These are phyloP conservation scores for Trichoderma pleuroti DNA, from an alignment of 2,329 filamentous ascomycete genomes.

Conservation along the genomic window DNA sequence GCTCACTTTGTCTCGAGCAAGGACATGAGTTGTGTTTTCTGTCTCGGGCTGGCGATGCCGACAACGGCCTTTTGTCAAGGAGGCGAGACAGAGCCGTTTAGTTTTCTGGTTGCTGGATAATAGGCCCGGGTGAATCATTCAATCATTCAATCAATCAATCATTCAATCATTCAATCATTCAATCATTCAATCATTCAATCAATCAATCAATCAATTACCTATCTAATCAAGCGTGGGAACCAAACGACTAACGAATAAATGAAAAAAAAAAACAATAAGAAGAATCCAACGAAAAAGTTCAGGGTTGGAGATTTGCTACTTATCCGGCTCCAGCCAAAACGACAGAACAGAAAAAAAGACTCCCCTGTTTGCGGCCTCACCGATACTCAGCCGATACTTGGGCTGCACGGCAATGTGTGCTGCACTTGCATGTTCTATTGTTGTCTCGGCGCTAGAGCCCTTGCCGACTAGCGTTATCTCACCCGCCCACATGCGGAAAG, in stretches of 20 bases:
- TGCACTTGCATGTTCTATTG: neutral
- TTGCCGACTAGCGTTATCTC: constrained; percentile 9
- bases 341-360: neutral
- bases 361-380: constrained; percentile 12
- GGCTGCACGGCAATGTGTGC: neutral
- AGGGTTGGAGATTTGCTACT: constrained; percentile 2
- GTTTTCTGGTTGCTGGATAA: neutral
- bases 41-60: neutral
- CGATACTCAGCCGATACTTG: constrained; percentile 14
- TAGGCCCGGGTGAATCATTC: neutral
- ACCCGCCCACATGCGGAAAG: neutral
- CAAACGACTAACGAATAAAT: neutral
- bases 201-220: neutral
- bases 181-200: no score
- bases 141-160: no score
- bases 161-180: no score
- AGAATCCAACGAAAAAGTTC: constrained; percentile 3
- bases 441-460: neutral
- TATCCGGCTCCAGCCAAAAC: neutral
- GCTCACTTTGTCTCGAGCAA: neutral
- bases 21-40: neutral
- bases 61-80: neutral
- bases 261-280: neutral
- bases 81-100: neutral
- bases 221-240: neutral